Conservation (phyloP, 73 alveolate species). For the Tetrahymena elliotti region DNA sequence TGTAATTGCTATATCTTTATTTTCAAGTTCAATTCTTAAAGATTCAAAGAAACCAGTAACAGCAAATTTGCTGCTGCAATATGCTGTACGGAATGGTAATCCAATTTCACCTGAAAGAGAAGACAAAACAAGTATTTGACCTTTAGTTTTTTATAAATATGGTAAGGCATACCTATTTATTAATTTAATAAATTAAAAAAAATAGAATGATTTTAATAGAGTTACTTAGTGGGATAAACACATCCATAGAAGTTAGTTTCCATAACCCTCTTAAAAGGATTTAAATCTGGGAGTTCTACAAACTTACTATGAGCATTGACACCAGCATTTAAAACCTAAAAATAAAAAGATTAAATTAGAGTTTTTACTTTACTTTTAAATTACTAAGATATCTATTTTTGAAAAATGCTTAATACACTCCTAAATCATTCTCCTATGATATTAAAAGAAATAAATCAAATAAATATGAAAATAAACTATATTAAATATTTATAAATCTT, state of each 20-base stretch:
- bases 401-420: slow-evolving; percentile 2
- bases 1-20: slow-evolving; percentile 57
- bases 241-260: slow-evolving; percentile 70
- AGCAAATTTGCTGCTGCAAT: slow-evolving; percentile 73
- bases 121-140: slow-evolving; percentile 67
- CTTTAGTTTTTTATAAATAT: slow-evolving; percentile 47
- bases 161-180: slow-evolving; percentile 49
- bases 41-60: slow-evolving; percentile 78
- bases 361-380: background rate
- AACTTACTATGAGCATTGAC: slow-evolving; percentile 63
- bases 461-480: background rate
- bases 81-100: slow-evolving; percentile 66
- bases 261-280: slow-evolving; percentile 46
- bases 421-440: slow-evolving; percentile 7
- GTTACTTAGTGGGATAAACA: slow-evolving; percentile 55
- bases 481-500: background rate
- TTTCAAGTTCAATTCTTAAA: slow-evolving; percentile 55
- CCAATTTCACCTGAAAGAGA: slow-evolving; percentile 77
- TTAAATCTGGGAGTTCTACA: slow-evolving; percentile 52
- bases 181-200: background rate
- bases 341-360: background rate
- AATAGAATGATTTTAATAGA: too few relatives aligned
- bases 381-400: slow-evolving; percentile 25
- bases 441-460: background rate
- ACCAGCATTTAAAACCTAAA: slow-evolving; percentile 55